phyloP scores from a whole-genome alignment of 805 yeast genomes.

The Suhomyces sp. region DNA sequence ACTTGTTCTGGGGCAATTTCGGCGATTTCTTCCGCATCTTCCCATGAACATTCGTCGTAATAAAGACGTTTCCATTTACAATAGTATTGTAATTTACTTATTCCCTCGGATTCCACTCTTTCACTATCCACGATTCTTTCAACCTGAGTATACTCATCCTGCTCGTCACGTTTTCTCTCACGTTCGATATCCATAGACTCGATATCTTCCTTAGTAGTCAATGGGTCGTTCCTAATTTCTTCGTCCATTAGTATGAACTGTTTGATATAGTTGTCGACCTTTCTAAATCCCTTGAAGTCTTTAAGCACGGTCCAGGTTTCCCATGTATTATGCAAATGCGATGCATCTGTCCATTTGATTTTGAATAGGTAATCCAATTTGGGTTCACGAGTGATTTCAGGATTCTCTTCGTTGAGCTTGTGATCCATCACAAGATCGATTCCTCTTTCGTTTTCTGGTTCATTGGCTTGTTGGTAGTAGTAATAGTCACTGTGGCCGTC shows the following conservation, averaged over 20 bases:
- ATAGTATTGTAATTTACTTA: conserved; percentile 70
- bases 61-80: conserved; percentile 93
- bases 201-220: conserved; percentile 84
- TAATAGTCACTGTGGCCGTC: conserved; percentile 37
- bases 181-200: conserved; percentile 92
- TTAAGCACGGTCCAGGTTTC: conserved; percentile 61
- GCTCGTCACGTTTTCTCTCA: conserved; percentile 80
- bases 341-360: conserved; percentile 83
- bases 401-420: conserved; percentile 33
- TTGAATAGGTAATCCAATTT: conserved; percentile 57
- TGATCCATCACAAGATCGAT: conserved; percentile 44
- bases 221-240: conserved; percentile 75
- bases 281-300: conserved; percentile 70
- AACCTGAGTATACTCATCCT: conserved; percentile 77
- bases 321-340: conserved; percentile 96
- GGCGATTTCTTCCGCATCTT: conserved; percentile 84
- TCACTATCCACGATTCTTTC: conserved; percentile 89
- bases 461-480: conserved; percentile 32
- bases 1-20: conserved; percentile 82
- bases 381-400: conserved; percentile 49
- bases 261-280: conserved; percentile 86
- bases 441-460: conserved; percentile 32
- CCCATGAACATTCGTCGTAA: conserved; percentile 98
- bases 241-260: conserved; percentile 71
- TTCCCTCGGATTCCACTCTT: conserved; percentile 65